Evolutionary conservation across 2,329 filamentous ascomycete genomes (phyloP).

Genomic region (Pyrenophora teres): DNA sequence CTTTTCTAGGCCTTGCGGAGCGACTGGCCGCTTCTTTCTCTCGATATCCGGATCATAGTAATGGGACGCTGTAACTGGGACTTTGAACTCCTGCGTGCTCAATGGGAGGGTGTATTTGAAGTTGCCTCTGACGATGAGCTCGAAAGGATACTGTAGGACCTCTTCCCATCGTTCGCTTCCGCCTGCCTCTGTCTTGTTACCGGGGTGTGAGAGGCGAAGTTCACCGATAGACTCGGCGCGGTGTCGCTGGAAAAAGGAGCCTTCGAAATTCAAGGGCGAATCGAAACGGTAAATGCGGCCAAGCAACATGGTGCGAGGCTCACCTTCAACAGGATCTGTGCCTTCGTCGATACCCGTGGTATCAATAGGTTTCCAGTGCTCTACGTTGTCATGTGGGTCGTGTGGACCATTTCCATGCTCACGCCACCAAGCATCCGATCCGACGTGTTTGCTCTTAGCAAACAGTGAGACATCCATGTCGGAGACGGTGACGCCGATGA

Average conservation of each 20-base stretch:
- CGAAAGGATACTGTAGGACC: slow-evolving; percentile 89
- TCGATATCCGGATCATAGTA: slow-evolving; percentile 44
- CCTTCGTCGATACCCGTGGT: slow-evolving; percentile 54
- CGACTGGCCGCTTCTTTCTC: slow-evolving; percentile 37
- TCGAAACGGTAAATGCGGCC: slow-evolving; percentile 87
- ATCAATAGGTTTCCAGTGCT: slow-evolving; percentile 35
- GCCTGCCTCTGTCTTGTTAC: slow-evolving; percentile 82
- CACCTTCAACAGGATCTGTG: slow-evolving; percentile 66
- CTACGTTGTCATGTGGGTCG: slow-evolving; percentile 25
- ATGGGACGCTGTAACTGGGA: slow-evolving; percentile 51
- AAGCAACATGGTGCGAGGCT: slow-evolving; percentile 84
- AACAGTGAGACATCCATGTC: slow-evolving; percentile 91
- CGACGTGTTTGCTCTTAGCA: slow-evolving; percentile 88
- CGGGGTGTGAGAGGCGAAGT: slow-evolving; percentile 79
- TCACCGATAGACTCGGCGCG: slow-evolving; percentile 77
- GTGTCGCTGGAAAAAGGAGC: slow-evolving; percentile 80
- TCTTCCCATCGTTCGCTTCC: slow-evolving; percentile 88
- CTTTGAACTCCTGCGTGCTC: slow-evolving; percentile 59
- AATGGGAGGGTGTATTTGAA: slow-evolving; percentile 77
- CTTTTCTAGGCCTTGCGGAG: slow-evolving; percentile 11
- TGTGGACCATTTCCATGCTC: slow-evolving; percentile 38
- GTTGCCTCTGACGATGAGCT: slow-evolving; percentile 88
- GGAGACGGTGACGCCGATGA: slow-evolving; percentile 83
- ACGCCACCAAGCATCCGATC: slow-evolving; percentile 57
- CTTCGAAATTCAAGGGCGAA: slow-evolving; percentile 85